A percentile compares a stretch with the other conserved stretches of the same genome.
These are phyloP conservation scores for Iris macrosiphon DNA, from an alignment of 106 monocot genomes.

Conservation along the genomic window DNA sequence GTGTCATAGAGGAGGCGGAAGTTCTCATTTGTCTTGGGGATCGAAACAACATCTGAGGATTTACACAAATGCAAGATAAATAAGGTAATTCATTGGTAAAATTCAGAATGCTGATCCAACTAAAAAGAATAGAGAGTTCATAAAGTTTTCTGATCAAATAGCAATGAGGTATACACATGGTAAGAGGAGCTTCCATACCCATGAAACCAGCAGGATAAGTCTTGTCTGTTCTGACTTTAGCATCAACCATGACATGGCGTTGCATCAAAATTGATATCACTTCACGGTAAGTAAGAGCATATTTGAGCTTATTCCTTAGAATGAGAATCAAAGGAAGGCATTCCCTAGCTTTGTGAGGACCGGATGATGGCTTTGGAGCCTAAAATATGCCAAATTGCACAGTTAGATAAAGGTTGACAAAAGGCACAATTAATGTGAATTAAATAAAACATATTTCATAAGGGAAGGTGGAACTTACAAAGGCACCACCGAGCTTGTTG, in stretches of 20 bases:
- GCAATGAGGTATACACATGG: too few species aligned
- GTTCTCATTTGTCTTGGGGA: slow-evolving; percentile 82
- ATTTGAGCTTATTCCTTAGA: slow-evolving; percentile 75
- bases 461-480: slow-evolving; percentile 40
- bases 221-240: slow-evolving; percentile 80
- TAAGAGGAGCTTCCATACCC: slow-evolving; percentile 41
- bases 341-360: slow-evolving; percentile 86
- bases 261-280: slow-evolving; percentile 85
- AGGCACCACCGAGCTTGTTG: slow-evolving; percentile 88
- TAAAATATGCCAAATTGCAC: slow-evolving; percentile 3
- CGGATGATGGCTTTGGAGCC: slow-evolving; percentile 93
- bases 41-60: slow-evolving; percentile 72
- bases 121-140: too few species aligned
- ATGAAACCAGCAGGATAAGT: slow-evolving; percentile 93
- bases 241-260: slow-evolving; percentile 75
- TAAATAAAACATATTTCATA: neutral
- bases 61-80: too few species aligned
- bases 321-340: slow-evolving; percentile 89
- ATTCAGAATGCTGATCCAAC: too few species aligned
- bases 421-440: neutral
- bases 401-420: neutral
- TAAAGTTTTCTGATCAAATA: too few species aligned
- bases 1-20: slow-evolving; percentile 85
- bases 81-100: too few species aligned
- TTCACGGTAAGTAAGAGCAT: slow-evolving; percentile 75